Percentiles rank a stretch among this genome's conserved stretches.
Conservation (phyloP, 768 basidiomycete genomes). For the Auricularia auricula-judae region DNA sequence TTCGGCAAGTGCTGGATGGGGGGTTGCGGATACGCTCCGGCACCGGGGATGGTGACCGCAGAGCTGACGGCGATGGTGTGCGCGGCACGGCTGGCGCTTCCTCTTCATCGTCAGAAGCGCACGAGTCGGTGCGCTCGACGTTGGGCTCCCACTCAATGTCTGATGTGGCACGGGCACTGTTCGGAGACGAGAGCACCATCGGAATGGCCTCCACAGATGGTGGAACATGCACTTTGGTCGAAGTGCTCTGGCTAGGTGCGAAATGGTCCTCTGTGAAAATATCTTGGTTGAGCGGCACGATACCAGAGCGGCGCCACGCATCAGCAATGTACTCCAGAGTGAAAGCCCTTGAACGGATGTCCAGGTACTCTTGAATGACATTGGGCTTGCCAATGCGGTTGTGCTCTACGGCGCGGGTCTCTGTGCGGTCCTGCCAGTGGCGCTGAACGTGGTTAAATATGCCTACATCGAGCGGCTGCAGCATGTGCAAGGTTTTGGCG, state of each 20-base stretch:
- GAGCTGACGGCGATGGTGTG: no score
- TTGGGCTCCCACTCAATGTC: not conserved
- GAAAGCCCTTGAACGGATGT: not conserved
- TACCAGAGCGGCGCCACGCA: not conserved
- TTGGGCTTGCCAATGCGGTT: not conserved
- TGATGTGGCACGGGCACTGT: not conserved
- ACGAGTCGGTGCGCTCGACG: not conserved
- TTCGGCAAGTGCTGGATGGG: no score
- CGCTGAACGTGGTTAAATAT: slow-evolving; percentile 26
- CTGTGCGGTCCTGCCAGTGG: slow-evolving; percentile 19
- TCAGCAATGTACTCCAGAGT: not conserved
- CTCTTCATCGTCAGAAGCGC: not conserved
- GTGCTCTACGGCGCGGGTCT: slow-evolving; percentile 9
- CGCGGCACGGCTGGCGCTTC: no score
- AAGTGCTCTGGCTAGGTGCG: not conserved
- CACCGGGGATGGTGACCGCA: no score
- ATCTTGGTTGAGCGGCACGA: not conserved
- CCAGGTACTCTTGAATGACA: slow-evolving; percentile 2
- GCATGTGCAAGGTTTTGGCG: slow-evolving; percentile 25
- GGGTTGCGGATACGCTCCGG: no score
- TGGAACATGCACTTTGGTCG: not conserved
- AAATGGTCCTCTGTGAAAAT: not conserved
- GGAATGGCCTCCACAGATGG: not conserved
- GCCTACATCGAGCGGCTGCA: slow-evolving; percentile 27
- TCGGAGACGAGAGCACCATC: not conserved